Conservation (phyloP, 371 early-diverging fungal genomes). For the Cladochytrium tenue region DNA sequence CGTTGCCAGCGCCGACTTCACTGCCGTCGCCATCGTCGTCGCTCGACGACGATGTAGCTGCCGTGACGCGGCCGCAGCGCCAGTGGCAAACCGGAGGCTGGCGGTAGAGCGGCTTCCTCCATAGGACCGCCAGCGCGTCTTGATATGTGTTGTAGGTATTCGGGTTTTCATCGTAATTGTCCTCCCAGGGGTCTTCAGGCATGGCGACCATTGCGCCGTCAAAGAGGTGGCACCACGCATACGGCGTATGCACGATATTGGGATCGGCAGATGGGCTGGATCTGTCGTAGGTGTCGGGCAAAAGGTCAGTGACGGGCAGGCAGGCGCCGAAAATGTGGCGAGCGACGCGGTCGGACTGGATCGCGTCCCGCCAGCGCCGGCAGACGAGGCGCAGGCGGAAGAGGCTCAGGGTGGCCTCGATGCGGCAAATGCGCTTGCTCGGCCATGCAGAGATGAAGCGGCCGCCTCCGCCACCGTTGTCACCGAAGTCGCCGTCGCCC, state of each 20-base stretch:
- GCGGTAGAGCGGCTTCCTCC: not conserved
- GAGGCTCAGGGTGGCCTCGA: not conserved
- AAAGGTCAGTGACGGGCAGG: not conserved
- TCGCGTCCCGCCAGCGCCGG: not conserved
- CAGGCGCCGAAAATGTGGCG: not conserved
- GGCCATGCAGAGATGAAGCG: no score
- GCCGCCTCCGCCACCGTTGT: no score
- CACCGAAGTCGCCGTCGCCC: no score
- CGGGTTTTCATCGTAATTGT: not conserved
- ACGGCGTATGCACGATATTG: no score
- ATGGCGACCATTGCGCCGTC: no score
- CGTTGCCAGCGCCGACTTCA: not conserved
- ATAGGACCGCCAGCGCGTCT: not conserved
- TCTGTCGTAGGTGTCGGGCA: not conserved
- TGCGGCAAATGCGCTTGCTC: no score
- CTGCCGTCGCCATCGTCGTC: no score
- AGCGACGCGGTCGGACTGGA: not conserved
- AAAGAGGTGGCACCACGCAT: not conserved
- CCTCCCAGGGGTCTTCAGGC: not conserved
- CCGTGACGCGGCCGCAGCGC: not conserved
- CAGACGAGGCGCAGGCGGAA: slow-evolving; percentile 1
- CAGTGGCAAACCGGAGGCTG: not conserved
- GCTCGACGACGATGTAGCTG: no score
- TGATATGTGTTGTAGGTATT: not conserved
- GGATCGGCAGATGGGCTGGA: not conserved